Evolutionary conservation across 495 filamentous ascomycete species (phyloP), one percentile per base, ranked within the genome.

Genomic region (Hyaloscypha variabilis): DNA sequence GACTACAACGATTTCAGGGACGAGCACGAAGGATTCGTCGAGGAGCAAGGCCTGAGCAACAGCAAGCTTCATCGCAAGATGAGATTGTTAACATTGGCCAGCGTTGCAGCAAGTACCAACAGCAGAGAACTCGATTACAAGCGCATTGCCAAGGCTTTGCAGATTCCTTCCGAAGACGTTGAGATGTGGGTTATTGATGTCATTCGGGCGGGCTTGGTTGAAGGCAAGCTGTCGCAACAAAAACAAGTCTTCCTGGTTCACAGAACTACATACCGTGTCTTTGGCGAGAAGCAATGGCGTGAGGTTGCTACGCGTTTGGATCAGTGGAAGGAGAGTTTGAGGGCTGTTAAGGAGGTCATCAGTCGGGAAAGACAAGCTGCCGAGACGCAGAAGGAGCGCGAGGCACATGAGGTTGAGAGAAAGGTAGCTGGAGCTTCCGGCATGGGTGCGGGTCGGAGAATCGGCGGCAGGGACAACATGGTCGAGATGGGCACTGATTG

Each of bases 171-270:
- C 29, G 88, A 90, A 63, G 92, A 97, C 53, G 92, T 97, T 11
- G 95, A 99, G 83, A 90, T 93, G 84, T 99, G 95, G 95, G 90
- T 97, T 58, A 99, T 99, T 68, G 96, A 99, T 77, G 92, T 94
- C 57, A 97, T 99, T 77, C 91, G 96, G 49, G 92, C 93, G 49
- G 91, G 91, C 36, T 88, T 99, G 23, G 90, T 98, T 58, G 95
- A 99, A 80, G 95, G 95, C 67, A 94, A 95, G 77, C 84, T 99
- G 58, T 91, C 88, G 25, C 95, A 99, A 80, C 84, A 92, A 71
- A 91, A 91, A 67, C 87, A 92, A 73, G 90, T 92, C 29, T 98
- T 99, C 84, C 81, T 97, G 17, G 91, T 99, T 51, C 95, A 99
- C 80, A 85, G 93, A 66, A 91, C 91, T 67, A 96, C 92, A 62